Base-by-base conservation (phyloP, 164 flowering plant species). In the Hamamelis virginiana region DNA sequence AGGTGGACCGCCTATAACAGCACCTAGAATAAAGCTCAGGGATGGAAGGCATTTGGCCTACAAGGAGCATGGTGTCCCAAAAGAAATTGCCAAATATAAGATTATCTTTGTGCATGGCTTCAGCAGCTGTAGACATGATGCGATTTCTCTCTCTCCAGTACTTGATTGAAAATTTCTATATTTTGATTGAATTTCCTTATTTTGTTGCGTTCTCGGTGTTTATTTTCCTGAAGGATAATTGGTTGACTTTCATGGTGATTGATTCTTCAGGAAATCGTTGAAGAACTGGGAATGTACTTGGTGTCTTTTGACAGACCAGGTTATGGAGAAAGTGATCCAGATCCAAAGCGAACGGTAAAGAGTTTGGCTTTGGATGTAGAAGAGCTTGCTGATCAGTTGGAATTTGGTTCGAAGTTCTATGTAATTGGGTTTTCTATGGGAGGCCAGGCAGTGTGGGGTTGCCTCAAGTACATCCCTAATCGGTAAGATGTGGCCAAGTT, bases 281-380 rank as follows among this genome's bases (percentile, higher is more conserved):
- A 86, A 59, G 78, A 79, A 27, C 60, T 77, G 2, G 82, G 82
- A 9, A 19, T 84, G 3, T 79, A 82, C 51, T 27, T 82, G 55
- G 81, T 82, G 21, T 76, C 86, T 0, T 77, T 82, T 71, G 86
- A 84, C 45, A 70, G 81, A 73, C 82, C 89, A 1, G 89, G 89
- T 5, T 86, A 86, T 80, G 89, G 85, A 72, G 83, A 86, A 59
- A 84, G 89, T 71, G 87, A 86, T 58, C 87, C 87, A 5, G 51
- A 86, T 70, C 87, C 83, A 10, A 76, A 69, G 4, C 79, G 83
- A 69, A 80, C 84, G 11, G 18, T 65, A 8, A 75, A 80, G 73
- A 84, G 84, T 41, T 47, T 78, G 69, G 85, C 89, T 4, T 60
- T 67, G 13, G 89, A 85, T 72, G 56, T 81, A 25, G 84, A 85